Evolutionary conservation across 495 filamentous ascomycete species (phyloP).

Genomic region (Pyronema omphalodes): DNA sequence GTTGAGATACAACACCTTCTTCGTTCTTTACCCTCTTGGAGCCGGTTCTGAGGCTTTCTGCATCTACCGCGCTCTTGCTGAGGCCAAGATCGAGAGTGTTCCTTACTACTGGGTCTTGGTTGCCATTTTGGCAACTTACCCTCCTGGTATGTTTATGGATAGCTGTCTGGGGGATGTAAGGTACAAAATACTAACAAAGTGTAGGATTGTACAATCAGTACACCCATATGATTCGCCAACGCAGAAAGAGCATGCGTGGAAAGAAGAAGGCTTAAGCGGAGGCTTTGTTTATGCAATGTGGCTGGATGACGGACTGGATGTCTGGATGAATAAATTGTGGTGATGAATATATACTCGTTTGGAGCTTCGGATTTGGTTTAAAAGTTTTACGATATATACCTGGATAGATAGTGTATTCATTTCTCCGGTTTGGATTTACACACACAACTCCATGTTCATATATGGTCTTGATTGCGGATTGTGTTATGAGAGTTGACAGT

Average conservation of each 20-base stretch:
- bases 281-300: background rate
- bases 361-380: too few relatives aligned
- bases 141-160: slow-evolving; percentile 46
- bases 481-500: too few relatives aligned
- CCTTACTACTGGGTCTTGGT: slow-evolving; percentile 42
- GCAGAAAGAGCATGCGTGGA: slow-evolving; percentile 51
- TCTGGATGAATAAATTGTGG: too few relatives aligned
- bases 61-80: slow-evolving; percentile 44
- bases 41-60: slow-evolving; percentile 71
- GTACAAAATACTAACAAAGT: slow-evolving; percentile 10
- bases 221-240: slow-evolving; percentile 83
- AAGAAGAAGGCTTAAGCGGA: slow-evolving; percentile 26
- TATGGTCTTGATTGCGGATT: too few relatives aligned
- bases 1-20: slow-evolving; percentile 88
- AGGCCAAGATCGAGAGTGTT: slow-evolving; percentile 34
- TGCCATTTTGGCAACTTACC: slow-evolving; percentile 49
- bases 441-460: too few relatives aligned
- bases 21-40: slow-evolving; percentile 77
- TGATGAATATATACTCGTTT: too few relatives aligned
- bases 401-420: too few relatives aligned
- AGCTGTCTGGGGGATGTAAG: slow-evolving; percentile 1
- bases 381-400: too few relatives aligned
- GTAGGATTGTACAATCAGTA: slow-evolving; percentile 74
- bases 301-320: too few relatives aligned
- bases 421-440: too few relatives aligned